phyloP scores from a whole-genome alignment of 257 asterid genomes.

The Galeopsis tetrahit region DNA sequence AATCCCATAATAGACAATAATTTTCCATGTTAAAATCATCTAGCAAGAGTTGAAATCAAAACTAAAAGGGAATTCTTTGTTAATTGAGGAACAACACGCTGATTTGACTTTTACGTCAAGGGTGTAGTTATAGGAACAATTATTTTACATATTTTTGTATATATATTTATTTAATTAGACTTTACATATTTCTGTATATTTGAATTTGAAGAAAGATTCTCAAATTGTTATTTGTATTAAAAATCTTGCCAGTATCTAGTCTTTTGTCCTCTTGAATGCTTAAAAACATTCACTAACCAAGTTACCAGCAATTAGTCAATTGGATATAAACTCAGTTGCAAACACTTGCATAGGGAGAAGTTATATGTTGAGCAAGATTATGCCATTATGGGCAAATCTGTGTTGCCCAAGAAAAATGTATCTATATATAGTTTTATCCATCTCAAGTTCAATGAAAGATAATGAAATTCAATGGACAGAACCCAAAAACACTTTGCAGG shows the following conservation, averaged over 20 bases:
- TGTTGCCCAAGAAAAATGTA: constrained; percentile 2
- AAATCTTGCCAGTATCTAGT: constrained; percentile 3
- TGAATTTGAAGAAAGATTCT: constrained; percentile 13
- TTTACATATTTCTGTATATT: neutral
- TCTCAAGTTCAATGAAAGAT: constrained; percentile 4
- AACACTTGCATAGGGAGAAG: neutral
- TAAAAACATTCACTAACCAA: neutral
- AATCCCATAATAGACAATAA: neutral
- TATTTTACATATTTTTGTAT: neutral
- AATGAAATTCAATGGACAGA: neutral
- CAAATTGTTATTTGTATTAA: neutral
- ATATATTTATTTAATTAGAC: neutral
- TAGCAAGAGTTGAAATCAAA: neutral
- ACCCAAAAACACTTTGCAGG: neutral
- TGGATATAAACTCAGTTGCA: constrained; percentile 1
- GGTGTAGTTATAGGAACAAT: neutral
- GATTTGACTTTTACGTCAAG: neutral
- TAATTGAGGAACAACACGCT: constrained; percentile 15
- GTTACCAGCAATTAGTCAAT: neutral
- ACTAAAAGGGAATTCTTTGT: neutral
- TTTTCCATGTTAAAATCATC: neutral
- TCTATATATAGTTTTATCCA: constrained; percentile 4
- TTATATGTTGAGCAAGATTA: neutral
- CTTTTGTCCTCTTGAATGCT: neutral
- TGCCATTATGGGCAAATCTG: neutral